Evolutionary conservation across 2,329 filamentous ascomycete species (phyloP), one percentile per base, ranked within the genome.

Genomic region (Aspergillus novofumigatus): DNA sequence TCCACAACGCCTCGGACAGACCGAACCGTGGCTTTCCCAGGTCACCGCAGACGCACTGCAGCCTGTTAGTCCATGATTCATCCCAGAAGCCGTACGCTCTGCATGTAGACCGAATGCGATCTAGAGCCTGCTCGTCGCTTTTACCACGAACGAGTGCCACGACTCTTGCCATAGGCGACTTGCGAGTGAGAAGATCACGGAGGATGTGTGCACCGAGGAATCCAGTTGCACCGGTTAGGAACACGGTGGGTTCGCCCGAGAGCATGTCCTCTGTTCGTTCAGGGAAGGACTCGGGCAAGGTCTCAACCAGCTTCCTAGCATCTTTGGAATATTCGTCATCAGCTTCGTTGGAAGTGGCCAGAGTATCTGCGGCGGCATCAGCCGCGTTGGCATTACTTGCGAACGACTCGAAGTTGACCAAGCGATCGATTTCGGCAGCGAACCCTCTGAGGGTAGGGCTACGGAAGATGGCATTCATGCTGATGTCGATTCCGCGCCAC

Each of bases 181-280:
- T 77, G 25, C 88, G 80, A 42, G 83, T 82, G 1, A 97, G 80
- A 1, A 96, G 75, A 55, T 96, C 90, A 55, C 83, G 83, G 32
- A 95, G 78, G 10, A 97, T 79, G 68, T 92, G 95, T 0, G 90
- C 83, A 28, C 92, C 92, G 21, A 97, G 75, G 79, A 97, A 97
- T 2, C 92, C 92, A 4, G 92, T 97, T 3, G 90, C 91, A 47
- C 93, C 92, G 2, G 92, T 97, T 4, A 97, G 77, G 72, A 97
- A 89, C 10, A 94, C 81, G 0, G 87, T 91, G 3, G 79, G 75
- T 41, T 70, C 70, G 7, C 63, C 63, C 28, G 69, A 60, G 14
- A 74, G 67, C 35, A 78, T 65, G 44, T 61, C 66, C 49, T 59
- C 77, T 57, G 56, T 73, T 59, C 60, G 72, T 1, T 62, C 56